Evolutionary conservation across 345 rosid species (phyloP), one percentile per base, ranked within the genome.

Genomic region (Eucalyptus pauciflora): DNA sequence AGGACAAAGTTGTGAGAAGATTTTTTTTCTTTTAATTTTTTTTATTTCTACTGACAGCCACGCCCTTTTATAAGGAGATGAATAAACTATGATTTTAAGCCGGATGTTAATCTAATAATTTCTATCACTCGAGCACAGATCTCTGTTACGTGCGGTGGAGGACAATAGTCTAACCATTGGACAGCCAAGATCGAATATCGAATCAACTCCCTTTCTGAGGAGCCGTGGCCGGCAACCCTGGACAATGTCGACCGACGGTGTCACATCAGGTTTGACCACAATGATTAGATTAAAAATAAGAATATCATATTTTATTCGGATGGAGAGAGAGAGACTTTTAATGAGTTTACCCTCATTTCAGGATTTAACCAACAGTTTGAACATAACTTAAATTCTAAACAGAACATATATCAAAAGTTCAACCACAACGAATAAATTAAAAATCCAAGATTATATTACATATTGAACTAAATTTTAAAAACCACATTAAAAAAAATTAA

Each of bases 391-490:
- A 52, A 52, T 52, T 52, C 2, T 56, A 56, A 56, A 56, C 4
- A 9, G 13, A 56, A 0, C 0, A 24, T 56, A 1, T 10, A 56
- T 56, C 13, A 24, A 24, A 56, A 10, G 12, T 56, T 56, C 6
- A 22, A 24, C 13, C 22, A 56, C 3, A 56, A 3, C 2, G 6
- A 10, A 56, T 10, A 56, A 56, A 56, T 56, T 56, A 10, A 56
- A 24, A 56, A 10, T 2, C 0, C 1, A 56, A 9, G 1, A 56
- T 22, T 24, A 56, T 1, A 9, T 56, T 56, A 4, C 6, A 10
- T 24, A 56, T 22, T 24, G 0, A 8, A 4, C 3, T 56, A 24
- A 24, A 56, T 0, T 56, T 24, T 4, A 24, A 4, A 24, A 10
- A 56, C 0, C 3, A 56, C 0, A 56, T 56, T 56, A 56, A 56